A percentile compares a stretch with the other conserved stretches of the same genome.
Conservation (phyloP, 2,329 filamentous ascomycete genomes). For the Zymoseptoria pseudotritici region DNA sequence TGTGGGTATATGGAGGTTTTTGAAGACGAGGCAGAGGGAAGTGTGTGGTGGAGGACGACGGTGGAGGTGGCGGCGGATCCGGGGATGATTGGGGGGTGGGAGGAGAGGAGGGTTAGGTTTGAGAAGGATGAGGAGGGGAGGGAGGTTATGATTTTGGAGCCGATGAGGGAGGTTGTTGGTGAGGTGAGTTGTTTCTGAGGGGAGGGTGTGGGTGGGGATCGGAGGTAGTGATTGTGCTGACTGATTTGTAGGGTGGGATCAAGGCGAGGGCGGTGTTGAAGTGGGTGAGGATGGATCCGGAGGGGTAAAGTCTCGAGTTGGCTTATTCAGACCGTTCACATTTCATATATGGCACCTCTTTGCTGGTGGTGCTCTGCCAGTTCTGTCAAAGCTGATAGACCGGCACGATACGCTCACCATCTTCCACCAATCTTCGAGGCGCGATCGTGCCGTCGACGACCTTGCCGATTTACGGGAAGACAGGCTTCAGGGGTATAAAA, state of each 20-base stretch:
- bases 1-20: slow-evolving; percentile 21
- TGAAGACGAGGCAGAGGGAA: slow-evolving; percentile 9
- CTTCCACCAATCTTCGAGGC: no score
- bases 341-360: no score
- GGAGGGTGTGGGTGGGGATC: no score
- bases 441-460: no score
- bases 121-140: slow-evolving; percentile 12
- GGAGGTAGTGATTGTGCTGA: no score
- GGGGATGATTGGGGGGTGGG: slow-evolving; percentile 14
- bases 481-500: no score
- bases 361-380: no score
- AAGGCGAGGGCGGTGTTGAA: slow-evolving; percentile 17
- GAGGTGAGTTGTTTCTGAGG: slow-evolving; percentile 9
- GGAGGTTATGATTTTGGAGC: slow-evolving; percentile 18
- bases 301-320: not conserved
- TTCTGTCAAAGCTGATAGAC: no score
- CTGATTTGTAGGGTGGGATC: slow-evolving; percentile 14
- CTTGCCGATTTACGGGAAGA: no score
- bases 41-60: slow-evolving; percentile 19
- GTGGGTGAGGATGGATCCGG: slow-evolving; percentile 23
- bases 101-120: slow-evolving; percentile 17
- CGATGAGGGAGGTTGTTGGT: slow-evolving; percentile 16
- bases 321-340: no score
- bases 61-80: slow-evolving; percentile 20
- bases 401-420: no score